Conservation (phyloP, 176 grass and related monocot species). For the Eragrostis curvula region DNA sequence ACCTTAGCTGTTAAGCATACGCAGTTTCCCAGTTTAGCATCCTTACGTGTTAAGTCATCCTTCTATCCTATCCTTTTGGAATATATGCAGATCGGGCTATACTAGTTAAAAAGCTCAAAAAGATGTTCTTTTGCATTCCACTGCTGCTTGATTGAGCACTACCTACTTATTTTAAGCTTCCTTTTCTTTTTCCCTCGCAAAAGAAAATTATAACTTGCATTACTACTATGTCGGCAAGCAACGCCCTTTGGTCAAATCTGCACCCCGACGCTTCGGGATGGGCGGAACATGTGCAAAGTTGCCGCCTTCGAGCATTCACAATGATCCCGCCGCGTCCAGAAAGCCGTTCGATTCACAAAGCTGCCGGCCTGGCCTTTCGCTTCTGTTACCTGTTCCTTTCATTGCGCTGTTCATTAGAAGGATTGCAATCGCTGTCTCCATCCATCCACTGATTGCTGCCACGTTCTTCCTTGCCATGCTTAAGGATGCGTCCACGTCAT, state of each 20-base stretch:
- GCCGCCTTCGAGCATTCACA: conserved; percentile 6
- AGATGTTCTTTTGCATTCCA: not conserved
- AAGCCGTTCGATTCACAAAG: not conserved
- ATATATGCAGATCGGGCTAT: not conserved
- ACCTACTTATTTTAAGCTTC: not conserved
- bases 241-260: not conserved
- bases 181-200: not conserved
- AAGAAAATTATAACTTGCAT: not conserved
- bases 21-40: not conserved
- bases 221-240: not conserved
- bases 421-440: not conserved
- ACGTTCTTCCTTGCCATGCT: not conserved
- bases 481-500: not conserved
- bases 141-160: not conserved
- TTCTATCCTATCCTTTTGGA: not conserved
- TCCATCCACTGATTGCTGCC: conserved; percentile 5
- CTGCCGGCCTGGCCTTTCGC: not conserved
- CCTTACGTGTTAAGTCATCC: conserved; percentile 17
- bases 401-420: not conserved
- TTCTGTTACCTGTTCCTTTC: conserved; percentile 41
- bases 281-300: not conserved
- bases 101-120: not conserved
- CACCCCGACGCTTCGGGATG: not conserved
- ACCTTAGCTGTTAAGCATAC: not conserved
- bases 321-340: not conserved